Conservation (phyloP, 2,329 filamentous ascomycete species). For the Botrytis fabae region DNA sequence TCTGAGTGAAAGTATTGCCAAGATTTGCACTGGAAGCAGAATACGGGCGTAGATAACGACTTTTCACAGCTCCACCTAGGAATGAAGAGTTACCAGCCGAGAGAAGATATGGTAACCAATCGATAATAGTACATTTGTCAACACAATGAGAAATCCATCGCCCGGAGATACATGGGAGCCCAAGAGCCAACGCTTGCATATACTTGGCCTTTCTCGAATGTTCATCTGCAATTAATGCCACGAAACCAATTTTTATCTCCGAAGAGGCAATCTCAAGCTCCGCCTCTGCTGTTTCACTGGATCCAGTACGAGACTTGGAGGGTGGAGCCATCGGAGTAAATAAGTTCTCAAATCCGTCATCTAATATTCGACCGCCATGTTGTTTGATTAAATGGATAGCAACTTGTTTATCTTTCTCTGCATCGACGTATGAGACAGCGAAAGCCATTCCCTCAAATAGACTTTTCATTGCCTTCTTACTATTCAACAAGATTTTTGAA, state of each 20-base stretch:
- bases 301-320: constrained; percentile 27
- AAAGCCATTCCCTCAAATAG: constrained; percentile 84
- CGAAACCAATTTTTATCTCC: constrained; percentile 66
- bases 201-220: constrained; percentile 89
- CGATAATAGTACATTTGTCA: constrained; percentile 58
- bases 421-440: constrained; percentile 69
- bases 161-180: constrained; percentile 79
- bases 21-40: constrained; percentile 58
- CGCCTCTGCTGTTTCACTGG: constrained; percentile 26
- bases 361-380: constrained; percentile 71
- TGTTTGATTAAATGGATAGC: constrained; percentile 64
- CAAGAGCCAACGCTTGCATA: constrained; percentile 89
- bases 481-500: background rate
- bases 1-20: constrained; percentile 54
- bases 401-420: constrained; percentile 55
- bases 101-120: constrained; percentile 81
- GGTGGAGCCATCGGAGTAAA: constrained; percentile 53
- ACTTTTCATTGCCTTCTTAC: constrained; percentile 1
- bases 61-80: constrained; percentile 74
- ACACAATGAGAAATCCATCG: constrained; percentile 80
- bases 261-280: constrained; percentile 56
- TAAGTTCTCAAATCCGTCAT: constrained; percentile 77
- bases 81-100: constrained; percentile 79
- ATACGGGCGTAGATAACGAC: constrained; percentile 66
- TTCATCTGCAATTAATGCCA: constrained; percentile 80